Percentiles rank a stretch among this genome's conserved stretches.
Conservation (phyloP, 2,329 filamentous ascomycete species). For the Aureobasidium sp. region DNA sequence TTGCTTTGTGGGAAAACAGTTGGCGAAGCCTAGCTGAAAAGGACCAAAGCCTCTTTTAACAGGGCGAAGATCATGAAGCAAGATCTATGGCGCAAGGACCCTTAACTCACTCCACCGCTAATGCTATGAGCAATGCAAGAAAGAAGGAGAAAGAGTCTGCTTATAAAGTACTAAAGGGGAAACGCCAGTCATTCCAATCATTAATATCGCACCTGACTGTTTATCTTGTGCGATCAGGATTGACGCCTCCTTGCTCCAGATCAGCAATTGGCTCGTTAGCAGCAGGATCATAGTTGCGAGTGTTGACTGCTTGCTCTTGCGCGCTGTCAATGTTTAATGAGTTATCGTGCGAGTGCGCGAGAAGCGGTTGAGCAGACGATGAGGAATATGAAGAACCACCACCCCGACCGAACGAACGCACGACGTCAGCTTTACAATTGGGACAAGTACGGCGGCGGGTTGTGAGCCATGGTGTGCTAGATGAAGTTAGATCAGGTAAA, state of each 20-base stretch:
- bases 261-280: constrained; percentile 28
- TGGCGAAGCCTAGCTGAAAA: neutral
- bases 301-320: constrained; percentile 28
- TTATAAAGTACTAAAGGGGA: neutral
- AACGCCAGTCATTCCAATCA: constrained; percentile 9
- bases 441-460: constrained; percentile 94
- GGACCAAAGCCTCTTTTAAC: neutral
- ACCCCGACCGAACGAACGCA: constrained; percentile 42
- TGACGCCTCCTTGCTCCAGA: constrained; percentile 27
- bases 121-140: constrained; percentile 6
- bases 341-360: constrained; percentile 2
- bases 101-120: neutral
- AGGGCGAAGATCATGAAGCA: neutral
- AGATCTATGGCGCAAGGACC: constrained; percentile 9
- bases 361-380: constrained; percentile 16
- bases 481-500: neutral
- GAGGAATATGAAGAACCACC: constrained; percentile 5
- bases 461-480: constrained; percentile 90
- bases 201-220: neutral
- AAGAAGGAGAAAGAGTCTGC: constrained; percentile 1
- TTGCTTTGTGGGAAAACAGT: neutral
- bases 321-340: constrained; percentile 24
- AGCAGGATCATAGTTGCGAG: constrained; percentile 28
- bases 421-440: constrained; percentile 97
- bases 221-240: constrained; percentile 17